phyloP scores from a whole-genome alignment of 1,284 basidiomycete genomes.

The Heterobasidion irregulare region DNA sequence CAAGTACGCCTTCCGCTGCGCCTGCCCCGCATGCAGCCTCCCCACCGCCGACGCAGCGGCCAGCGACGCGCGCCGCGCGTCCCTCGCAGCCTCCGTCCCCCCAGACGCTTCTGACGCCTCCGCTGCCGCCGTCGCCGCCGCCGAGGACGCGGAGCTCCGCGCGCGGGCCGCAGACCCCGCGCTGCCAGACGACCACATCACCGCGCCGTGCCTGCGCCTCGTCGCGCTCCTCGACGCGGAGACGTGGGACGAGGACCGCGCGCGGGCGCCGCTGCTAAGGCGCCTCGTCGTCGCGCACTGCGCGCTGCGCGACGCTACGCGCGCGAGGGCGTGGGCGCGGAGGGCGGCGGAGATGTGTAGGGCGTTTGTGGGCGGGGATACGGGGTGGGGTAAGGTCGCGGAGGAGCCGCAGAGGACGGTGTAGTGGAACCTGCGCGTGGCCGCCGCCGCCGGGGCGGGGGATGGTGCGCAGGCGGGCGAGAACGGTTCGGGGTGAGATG shows the following conservation, averaged over 20 bases:
- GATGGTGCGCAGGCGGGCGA: neutral
- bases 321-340: constrained; percentile 8
- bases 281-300: constrained; percentile 13
- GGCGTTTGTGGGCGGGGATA: constrained; percentile 6
- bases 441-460: neutral
- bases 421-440: constrained; percentile 9
- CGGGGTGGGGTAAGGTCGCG: constrained; percentile 11
- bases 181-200: constrained; percentile 4
- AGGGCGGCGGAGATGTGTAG: constrained; percentile 7
- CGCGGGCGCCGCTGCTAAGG: constrained; percentile 6
- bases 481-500: too few species aligned
- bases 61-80: constrained; percentile 11
- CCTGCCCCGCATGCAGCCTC: constrained; percentile 12
- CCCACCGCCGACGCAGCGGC: constrained; percentile 1
- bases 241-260: constrained; percentile 9
- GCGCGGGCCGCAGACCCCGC: constrained; percentile 5
- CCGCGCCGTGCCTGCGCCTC: neutral
- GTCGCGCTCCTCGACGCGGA: constrained; percentile 3
- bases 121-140: neutral
- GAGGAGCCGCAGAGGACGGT: constrained; percentile 9
- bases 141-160: constrained; percentile 8
- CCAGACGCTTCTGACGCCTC: neutral
- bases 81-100: constrained; percentile 8
- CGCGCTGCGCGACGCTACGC: constrained; percentile 11
- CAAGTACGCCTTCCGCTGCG: constrained; percentile 12